Base-by-base conservation (phyloP, 441 rosid species). In the Erodium chrysanthum region DNA sequence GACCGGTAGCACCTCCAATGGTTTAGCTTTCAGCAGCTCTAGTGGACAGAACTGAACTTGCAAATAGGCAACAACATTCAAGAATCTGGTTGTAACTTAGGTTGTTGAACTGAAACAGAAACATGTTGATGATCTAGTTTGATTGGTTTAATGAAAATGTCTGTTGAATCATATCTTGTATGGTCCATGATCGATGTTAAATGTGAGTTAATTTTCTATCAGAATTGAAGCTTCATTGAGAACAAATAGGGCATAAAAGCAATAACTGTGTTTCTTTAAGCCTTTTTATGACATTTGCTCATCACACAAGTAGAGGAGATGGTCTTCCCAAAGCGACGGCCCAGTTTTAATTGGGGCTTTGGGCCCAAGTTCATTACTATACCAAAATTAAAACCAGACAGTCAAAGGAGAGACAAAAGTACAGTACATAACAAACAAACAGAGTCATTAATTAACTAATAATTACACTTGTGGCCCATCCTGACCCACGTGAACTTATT, bases 61-160 rank as follows among this genome's bases (percentile, higher is more conserved):
- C 44, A 7, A 37, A 50, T n/a, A 7, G 7, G 18, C 58, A 50
- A 50, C 56, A 48, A 48, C 21, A 50, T 25, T 50, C 58, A 50
- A 50, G 21, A 15, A 50, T 15, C 20, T 69, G 64, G 67, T 22
- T 40, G 20, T 56, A 64, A 56, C 60, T 63, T 27, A 15, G 74
- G 71, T 22, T 12, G 65, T 68, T 42, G 42, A 73, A 68, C 73
- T 70, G 22, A 70, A 65, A 15, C 60, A 37, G 44, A 37, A 37
- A 37, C 44, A 37, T 37, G 44, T 37, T 37, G 9, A 7, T 37
- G 44, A 7, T 37, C 11, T 37, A 37, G 0, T 37, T 37, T 37
- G 44, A 37, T 37, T 37, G 44, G 8, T 37, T 37, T 37, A 7
- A 37, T 37, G 44, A 37, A 37, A 37, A 7, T 37, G 9, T 7